A percentile compares a stretch with the other conserved stretches of the same genome.
These are phyloP conservation scores for Ogataea paraovalis DNA, from an alignment of 805 yeast genomes.

Conservation along the genomic window DNA sequence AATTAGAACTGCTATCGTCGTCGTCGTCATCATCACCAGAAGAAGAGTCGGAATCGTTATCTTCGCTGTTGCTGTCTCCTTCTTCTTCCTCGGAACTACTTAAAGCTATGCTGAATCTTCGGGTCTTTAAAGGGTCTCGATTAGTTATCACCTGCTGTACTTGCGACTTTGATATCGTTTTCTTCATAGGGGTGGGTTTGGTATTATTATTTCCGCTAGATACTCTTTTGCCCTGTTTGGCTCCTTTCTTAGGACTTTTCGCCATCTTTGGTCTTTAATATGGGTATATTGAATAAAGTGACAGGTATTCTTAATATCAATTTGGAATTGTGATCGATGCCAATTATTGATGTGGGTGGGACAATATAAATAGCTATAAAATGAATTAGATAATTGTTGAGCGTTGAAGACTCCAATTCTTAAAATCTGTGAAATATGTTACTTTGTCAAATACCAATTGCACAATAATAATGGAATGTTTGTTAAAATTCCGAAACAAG, in stretches of 20 bases:
- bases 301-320: not conserved
- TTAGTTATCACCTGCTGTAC: conserved; percentile 10
- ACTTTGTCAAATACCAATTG: not conserved
- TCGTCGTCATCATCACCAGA: conserved; percentile 16
- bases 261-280: conserved; percentile 20
- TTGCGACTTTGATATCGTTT: conserved; percentile 2
- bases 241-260: conserved; percentile 28
- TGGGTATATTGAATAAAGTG: not conserved
- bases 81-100: conserved; percentile 17
- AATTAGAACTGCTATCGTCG: conserved; percentile 16
- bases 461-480: not conserved
- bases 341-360: not conserved
- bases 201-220: conserved; percentile 26
- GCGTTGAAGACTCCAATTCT: not conserved
- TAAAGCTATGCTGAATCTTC: conserved; percentile 27
- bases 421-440: not conserved
- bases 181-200: conserved; percentile 15
- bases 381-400: not conserved
- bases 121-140: conserved; percentile 2
- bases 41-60: conserved; percentile 15
- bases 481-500: not conserved
- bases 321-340: not conserved
- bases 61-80: conserved; percentile 5
- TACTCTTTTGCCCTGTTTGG: conserved; percentile 23
- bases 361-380: not conserved